Base-by-base conservation (phyloP, 345 rosid species). In the Citrus inodora region DNA sequence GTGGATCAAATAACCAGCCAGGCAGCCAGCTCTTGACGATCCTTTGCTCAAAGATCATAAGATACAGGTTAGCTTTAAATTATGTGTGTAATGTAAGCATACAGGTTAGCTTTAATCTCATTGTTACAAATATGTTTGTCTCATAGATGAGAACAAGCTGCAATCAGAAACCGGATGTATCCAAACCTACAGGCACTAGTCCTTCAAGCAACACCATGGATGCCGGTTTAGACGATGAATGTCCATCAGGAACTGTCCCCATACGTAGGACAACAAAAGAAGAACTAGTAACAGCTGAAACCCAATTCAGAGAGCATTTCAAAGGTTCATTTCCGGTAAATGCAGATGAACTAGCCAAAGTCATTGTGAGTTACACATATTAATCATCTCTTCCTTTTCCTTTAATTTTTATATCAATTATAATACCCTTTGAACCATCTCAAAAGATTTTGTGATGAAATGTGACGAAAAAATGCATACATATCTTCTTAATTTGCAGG, bases 201-300 rank as follows among this genome's bases (percentile, higher is more conserved):
- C 4, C 35, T 67, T 27, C 55, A 32, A 30, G 14, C 51, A 42
- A 16, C 24, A 63, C 66, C 35, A 17, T 6, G 6, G 10, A 71
- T 51, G 42, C 66, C 8, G 42, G 53, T 22, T 78, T 78, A 14
- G 42, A 4, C 5, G 70, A 71, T 21, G 32, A 48, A 5, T 79
- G 82, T 59, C 82, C 82, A 7, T 67, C 25, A 14, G 82, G 70
- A 74, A 68, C 75, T 67, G 81, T 79, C 67, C 78, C 74, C n/a
- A 42, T 74, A 22, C 42, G 82, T 48, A 67, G 73, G 48, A 58
- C 69, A 67, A 73, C 62, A 61, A 42, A 40, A 46, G 74, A 70
- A 17, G 82, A 79, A 58, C 8, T n/a, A 33, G 28, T 32, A 55
- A 46, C 25, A 40, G 82, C 74, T 1, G 67, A 59, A 58, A 37